phyloP scores from a whole-genome alignment of 345 rosid genomes.

The Gossypium rotundifolium region DNA sequence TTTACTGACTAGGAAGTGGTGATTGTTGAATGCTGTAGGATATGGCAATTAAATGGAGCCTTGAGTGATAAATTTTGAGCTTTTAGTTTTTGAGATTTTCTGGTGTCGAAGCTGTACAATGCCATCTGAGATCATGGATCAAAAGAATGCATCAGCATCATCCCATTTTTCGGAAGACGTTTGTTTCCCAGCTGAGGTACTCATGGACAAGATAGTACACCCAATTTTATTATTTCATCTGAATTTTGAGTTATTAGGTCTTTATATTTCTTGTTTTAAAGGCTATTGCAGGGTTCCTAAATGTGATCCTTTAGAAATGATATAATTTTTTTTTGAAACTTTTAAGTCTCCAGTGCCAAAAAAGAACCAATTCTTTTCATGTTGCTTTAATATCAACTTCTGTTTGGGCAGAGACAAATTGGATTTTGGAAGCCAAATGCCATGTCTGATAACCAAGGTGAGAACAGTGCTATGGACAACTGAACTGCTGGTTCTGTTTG shows the following conservation, averaged over 20 bases:
- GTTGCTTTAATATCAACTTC: slow-evolving; percentile 9
- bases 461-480: slow-evolving; percentile 22
- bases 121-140: slow-evolving; percentile 71
- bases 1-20: slow-evolving; percentile 9
- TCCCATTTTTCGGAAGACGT: slow-evolving; percentile 43
- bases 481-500: slow-evolving; percentile 13
- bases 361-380: neutral
- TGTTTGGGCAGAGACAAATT: slow-evolving; percentile 58
- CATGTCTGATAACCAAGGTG: slow-evolving; percentile 51
- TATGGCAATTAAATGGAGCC: slow-evolving; percentile 22
- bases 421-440: slow-evolving; percentile 57
- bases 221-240: slow-evolving; percentile 1
- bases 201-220: neutral
- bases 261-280: slow-evolving; percentile 3
- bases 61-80: slow-evolving; percentile 15
- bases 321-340: neutral
- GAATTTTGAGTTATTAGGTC: neutral
- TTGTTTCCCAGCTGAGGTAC: slow-evolving; percentile 47
- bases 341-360: neutral
- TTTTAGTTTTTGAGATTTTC: slow-evolving; percentile 17
- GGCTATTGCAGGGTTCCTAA: neutral
- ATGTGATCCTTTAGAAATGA: neutral
- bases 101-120: slow-evolving; percentile 28
- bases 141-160: slow-evolving; percentile 40
- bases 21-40: slow-evolving; percentile 23